Percentiles rank a stretch among this genome's conserved stretches.
phyloP scores from a whole-genome alignment of 495 filamentous ascomycete genomes.

The Penicillium odoratum region DNA sequence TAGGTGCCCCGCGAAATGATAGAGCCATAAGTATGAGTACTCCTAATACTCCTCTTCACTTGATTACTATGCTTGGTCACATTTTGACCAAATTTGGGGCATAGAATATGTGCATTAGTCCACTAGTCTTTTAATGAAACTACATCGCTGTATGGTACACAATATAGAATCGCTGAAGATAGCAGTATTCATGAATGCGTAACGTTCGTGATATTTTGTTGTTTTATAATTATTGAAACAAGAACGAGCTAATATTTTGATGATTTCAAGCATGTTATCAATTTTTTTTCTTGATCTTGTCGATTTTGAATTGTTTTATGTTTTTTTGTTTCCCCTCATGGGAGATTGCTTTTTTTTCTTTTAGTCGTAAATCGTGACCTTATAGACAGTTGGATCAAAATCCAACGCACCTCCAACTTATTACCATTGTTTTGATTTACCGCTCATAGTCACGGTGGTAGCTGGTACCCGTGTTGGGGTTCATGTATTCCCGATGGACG shows the following conservation, averaged over 20 bases:
- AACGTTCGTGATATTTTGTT: neutral
- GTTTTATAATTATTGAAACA: neutral
- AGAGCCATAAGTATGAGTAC: no score
- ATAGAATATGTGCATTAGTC: neutral
- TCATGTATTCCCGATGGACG: constrained; percentile 40
- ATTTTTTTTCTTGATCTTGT: constrained; percentile 1
- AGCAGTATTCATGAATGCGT: neutral
- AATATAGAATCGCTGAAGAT: neutral
- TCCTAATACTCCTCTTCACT: no score
- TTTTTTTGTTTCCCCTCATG: constrained; percentile 2
- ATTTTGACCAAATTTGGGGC: neutral
- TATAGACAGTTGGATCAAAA: neutral
- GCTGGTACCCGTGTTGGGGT: constrained; percentile 41
- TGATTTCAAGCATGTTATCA: neutral
- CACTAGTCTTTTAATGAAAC: neutral
- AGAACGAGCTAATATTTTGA: neutral
- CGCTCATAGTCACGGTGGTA: constrained; percentile 34
- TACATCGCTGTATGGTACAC: neutral
- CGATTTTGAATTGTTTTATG: neutral
- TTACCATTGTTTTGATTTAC: constrained; percentile 13
- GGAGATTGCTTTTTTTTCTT: neutral
- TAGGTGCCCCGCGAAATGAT: no score
- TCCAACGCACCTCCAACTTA: constrained; percentile 1
- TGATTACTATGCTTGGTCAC: no score
- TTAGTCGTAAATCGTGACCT: constrained; percentile 3